Evolutionary conservation across 2,329 filamentous ascomycete genomes (phyloP).

Genomic region (Xylariaceae sp.): DNA sequence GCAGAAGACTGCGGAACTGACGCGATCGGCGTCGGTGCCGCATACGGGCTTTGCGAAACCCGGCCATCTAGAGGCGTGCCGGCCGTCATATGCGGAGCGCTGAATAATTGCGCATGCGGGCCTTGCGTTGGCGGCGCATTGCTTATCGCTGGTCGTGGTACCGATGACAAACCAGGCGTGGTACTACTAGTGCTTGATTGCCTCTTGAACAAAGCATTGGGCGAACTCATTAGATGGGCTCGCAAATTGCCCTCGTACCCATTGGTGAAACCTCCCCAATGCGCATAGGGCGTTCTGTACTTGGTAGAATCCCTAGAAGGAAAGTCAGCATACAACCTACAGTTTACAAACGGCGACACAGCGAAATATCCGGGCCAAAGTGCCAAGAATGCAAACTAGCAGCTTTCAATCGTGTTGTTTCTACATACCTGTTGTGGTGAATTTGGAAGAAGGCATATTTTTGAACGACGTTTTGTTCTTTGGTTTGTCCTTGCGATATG

Average conservation of each 20-base stretch:
- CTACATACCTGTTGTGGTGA: constrained; percentile 51
- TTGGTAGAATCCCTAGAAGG: constrained; percentile 45
- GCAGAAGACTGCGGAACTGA: constrained; percentile 2
- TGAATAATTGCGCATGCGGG: neutral
- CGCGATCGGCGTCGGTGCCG: constrained; percentile 2
- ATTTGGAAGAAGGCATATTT: constrained; percentile 57
- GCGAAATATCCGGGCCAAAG: too few species aligned
- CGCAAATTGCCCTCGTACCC: constrained; percentile 52
- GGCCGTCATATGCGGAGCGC: neutral
- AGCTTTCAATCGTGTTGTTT: too few species aligned
- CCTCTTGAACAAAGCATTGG: constrained; percentile 31
- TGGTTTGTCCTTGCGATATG: constrained; percentile 13
- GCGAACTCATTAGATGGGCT: constrained; percentile 40
- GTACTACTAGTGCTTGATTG: constrained; percentile 11
- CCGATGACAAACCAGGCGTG: constrained; percentile 7
- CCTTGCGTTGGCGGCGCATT: constrained; percentile 4
- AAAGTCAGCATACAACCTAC: constrained; percentile 15
- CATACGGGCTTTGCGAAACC: neutral
- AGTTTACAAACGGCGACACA: too few species aligned
- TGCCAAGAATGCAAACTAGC: too few species aligned
- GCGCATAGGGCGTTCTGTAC: constrained; percentile 57
- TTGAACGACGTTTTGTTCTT: constrained; percentile 37
- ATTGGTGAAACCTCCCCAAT: constrained; percentile 55
- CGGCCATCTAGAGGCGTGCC: neutral
- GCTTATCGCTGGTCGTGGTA: constrained; percentile 11